These are phyloP conservation scores for Osmanthus fragrans DNA, from an alignment of 257 asterid genomes.

Conservation along the genomic window DNA sequence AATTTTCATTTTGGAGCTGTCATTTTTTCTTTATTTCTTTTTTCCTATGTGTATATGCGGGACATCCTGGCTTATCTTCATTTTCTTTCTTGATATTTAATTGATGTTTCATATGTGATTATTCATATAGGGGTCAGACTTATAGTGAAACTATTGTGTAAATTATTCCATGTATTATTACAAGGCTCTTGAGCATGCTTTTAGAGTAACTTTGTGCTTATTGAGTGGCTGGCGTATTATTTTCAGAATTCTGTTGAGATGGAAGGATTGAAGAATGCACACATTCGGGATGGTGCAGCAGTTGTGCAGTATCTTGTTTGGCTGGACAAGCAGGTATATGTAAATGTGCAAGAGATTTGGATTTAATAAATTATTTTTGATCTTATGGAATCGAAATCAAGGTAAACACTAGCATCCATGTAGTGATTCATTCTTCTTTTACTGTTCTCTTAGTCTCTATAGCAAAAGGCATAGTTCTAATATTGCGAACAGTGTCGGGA, in stretches of 20 bases:
- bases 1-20: neutral
- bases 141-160: constrained; percentile 7
- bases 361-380: neutral
- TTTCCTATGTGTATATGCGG: neutral
- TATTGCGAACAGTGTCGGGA: neutral
- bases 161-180: neutral
- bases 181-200: constrained; percentile 1
- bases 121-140: neutral
- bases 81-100: neutral
- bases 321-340: constrained; percentile 82
- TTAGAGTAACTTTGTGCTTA: constrained; percentile 13
- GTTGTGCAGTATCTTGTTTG: constrained; percentile 91
- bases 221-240: constrained; percentile 24
- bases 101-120: constrained; percentile 3
- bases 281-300: constrained; percentile 95
- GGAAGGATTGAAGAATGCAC: constrained; percentile 91
- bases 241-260: constrained; percentile 87
- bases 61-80: neutral
- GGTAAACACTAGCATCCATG: neutral
- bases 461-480: neutral
- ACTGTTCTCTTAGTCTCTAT: neutral
- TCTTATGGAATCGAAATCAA: neutral
- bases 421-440: neutral
- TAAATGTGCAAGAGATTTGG: constrained; percentile 8
- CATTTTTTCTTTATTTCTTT: neutral